A percentile compares a stretch with the other conserved stretches of the same genome.
Evolutionary conservation across 2,329 filamentous ascomycete genomes (phyloP).

Genomic region (Nigrograna mackinnonii): DNA sequence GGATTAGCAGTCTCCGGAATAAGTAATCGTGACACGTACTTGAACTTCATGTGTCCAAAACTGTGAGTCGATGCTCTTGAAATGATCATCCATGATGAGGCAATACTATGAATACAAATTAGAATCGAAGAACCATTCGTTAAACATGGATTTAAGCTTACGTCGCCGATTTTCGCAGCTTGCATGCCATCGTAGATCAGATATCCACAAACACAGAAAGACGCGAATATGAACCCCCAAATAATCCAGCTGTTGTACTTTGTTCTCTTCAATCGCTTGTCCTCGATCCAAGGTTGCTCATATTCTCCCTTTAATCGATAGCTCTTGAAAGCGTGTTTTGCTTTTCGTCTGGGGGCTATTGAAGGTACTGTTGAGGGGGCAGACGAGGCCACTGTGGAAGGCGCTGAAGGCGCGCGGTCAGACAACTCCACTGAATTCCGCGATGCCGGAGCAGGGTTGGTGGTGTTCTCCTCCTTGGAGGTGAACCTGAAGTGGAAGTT

Average conservation of each 20-base stretch:
- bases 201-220: too few species aligned
- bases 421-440: not conserved
- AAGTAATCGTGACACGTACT: constrained; percentile 34
- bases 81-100: constrained; percentile 60
- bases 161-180: too few species aligned
- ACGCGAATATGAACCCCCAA: too few species aligned
- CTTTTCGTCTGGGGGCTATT: constrained; percentile 7
- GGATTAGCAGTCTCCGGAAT: not conserved
- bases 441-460: not conserved
- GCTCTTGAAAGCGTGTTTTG: constrained; percentile 24
- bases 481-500: too few species aligned
- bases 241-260: constrained; percentile 23
- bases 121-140: too few species aligned
- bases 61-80: constrained; percentile 58
- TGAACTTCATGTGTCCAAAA: constrained; percentile 76
- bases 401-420: not conserved
- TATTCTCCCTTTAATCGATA: constrained; percentile 26
- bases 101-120: too few species aligned
- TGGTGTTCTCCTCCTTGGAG: constrained; percentile 1
- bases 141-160: too few species aligned
- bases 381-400: too few species aligned
- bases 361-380: not conserved
- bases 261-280: constrained; percentile 24
- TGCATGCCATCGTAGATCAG: too few species aligned
- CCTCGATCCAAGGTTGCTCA: constrained; percentile 24